Evolutionary conservation across 2,329 filamentous ascomycete species (phyloP).

Genomic region (Incumbomyces delicatus): DNA sequence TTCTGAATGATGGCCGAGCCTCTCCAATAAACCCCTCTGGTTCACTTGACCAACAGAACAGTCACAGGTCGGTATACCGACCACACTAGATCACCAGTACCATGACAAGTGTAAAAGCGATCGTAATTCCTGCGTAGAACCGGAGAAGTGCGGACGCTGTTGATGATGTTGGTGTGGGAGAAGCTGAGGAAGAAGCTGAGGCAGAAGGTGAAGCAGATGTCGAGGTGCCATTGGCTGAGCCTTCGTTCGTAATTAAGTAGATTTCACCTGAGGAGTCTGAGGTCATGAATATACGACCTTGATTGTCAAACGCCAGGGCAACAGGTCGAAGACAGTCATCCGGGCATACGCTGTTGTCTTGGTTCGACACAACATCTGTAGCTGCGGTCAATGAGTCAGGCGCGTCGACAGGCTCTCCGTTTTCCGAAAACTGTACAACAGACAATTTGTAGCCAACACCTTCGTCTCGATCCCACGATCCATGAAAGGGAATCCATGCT

Average conservation of each 20-base stretch:
- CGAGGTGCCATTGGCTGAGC: not conserved
- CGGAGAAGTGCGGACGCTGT: not conserved
- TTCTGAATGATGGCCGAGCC: too few species aligned
- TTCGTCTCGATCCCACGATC: slow-evolving; percentile 51
- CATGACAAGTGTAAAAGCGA: not conserved
- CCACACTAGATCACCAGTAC: slow-evolving; percentile 3
- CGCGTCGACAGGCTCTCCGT: slow-evolving; percentile 36
- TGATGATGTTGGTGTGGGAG: not conserved
- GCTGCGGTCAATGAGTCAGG: slow-evolving; percentile 26
- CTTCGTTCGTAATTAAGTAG: slow-evolving; percentile 17
- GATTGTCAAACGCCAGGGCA: slow-evolving; percentile 25
- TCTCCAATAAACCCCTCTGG: too few species aligned
- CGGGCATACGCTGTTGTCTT: slow-evolving; percentile 23
- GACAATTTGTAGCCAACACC: slow-evolving; percentile 44
- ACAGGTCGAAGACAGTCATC: slow-evolving; percentile 26
- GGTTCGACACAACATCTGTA: slow-evolving; percentile 24
- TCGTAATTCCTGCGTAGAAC: not conserved
- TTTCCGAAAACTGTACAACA: slow-evolving; percentile 34
- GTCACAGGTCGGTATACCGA: not conserved
- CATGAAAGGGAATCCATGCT: slow-evolving; percentile 62
- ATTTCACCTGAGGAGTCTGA: slow-evolving; percentile 26
- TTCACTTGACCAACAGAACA: too few species aligned
- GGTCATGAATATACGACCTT: slow-evolving; percentile 26
- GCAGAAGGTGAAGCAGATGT: not conserved
- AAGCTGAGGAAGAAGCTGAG: not conserved